Evolutionary conservation across 805 yeast species (phyloP), one percentile per base, ranked within the genome.

Genomic region (Lachancea lanzarotensis): DNA sequence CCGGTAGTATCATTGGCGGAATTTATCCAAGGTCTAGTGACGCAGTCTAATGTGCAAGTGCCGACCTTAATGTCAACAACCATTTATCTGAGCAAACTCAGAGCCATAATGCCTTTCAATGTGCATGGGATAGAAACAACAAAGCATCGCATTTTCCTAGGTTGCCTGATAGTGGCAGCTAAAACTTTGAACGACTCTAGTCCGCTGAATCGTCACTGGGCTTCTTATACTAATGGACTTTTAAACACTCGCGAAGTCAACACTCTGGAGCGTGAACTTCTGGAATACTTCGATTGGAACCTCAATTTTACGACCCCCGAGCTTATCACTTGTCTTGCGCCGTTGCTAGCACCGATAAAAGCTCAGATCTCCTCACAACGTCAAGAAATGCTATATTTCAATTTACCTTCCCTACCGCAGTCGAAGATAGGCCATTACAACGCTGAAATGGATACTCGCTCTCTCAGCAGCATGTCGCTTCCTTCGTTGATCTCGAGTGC

Each of bases 121-220:
- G 93, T 96, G 11, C 78, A 83, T 47, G 98, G 98, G 15, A 88
- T 90, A 75, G 88, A 79, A 43, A 84, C 97, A 43, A 89, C 98
- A 8, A 78, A 95, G 60, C 98, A 91, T 69, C 75, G 98, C 49
- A 86, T 91, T 46, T 93, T 91, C 53, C 70, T 91, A 42, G 96
- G 97, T 0, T 79, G 96, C 37, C 73, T 91, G 45, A 87, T 91
- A 36, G 68, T 93, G 40, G 85, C 95, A n/a, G 96, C 98, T 13
- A 91, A 91, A 69, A 81, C 81, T 51, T 75, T 90, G 52, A 91
- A 91, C 66, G 98, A 91, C 70, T 84, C 95, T 3, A 82, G 95
- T 17, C 98, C 98, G 35, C 75, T 91, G 62, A 91, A 91, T 69
- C 90, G 84, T 68, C 97, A 93, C 69, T 91, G 98, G 98, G 82